Base-by-base conservation (phyloP, 176 grass and related monocot genomes). In the Microstegium vimineum region DNA sequence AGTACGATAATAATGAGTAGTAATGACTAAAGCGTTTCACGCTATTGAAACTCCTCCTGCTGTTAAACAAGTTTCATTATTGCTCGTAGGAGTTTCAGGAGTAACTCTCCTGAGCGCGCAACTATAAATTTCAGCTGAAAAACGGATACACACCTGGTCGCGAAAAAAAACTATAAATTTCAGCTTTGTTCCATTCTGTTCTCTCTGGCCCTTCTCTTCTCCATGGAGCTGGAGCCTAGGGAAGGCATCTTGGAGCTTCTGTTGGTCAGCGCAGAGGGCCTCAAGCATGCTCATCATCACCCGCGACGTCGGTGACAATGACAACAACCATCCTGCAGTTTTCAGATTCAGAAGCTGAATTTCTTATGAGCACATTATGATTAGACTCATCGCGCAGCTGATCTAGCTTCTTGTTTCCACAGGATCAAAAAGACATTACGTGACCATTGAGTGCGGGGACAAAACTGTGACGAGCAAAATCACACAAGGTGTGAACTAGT, bases 341-440 rank as follows among this genome's bases (percentile, higher is more conserved):
- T 22, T 27, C 8, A 68, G 27, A 51, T 1, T 56, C 52, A 23
- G 22, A 45, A 62, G 23, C 17, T 56, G 10, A 62, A 67, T 32
- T 17, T 67, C 15, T 4, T 13, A 26, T n/a, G 38, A 71, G 37
- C 11, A 18, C 46, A n/a, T 23, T 17, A 9, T 1, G 7, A 13
- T 18, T 36, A n/a, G n/a, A n/a, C 35, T 75, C 13, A 82, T 42
- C 11, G 9, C 9, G 22, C 8, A 49, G 77, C 73, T 57, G 52
- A 57, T 57, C 22, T n/a, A n/a, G n/a, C n/a, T 23, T 62, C 10
- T 15, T 68, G 18, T 63, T 27, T 91, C 14, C 88, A n/a, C n/a
- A 94, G 92, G 95, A 82, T 87, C 79, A 27, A 88, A 87, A 68
- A 83, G 84, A 43, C 86, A 98, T 61, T 98, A 93, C 42, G 95